Conservation (phyloP, 1,284 basidiomycete genomes). For the Pseudozyma sp. region DNA sequence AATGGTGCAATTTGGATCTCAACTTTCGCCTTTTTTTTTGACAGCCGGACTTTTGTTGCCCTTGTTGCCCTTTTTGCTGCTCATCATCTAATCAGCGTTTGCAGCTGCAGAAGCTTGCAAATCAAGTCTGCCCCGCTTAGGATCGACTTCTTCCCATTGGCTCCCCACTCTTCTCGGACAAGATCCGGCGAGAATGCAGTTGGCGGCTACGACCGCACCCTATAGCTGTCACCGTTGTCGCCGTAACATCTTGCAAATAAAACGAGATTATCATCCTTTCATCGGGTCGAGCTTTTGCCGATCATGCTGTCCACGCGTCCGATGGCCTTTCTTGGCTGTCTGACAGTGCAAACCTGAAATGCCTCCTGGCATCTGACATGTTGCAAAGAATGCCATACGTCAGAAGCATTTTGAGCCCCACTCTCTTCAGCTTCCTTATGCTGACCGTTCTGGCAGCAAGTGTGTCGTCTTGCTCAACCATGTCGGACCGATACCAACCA, state of each 20-base stretch:
- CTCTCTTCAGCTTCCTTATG: slow-evolving; percentile 3
- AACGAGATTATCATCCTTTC: no score
- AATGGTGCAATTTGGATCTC: slow-evolving; percentile 36
- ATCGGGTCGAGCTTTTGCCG: neutral
- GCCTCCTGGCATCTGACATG: slow-evolving; percentile 32
- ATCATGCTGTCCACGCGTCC: neutral
- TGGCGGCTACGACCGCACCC: no score
- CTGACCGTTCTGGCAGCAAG: neutral
- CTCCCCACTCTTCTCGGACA: neutral
- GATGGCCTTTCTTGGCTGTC: slow-evolving; percentile 7
- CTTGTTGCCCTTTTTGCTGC: slow-evolving; percentile 16
- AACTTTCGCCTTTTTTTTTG: slow-evolving; percentile 23
- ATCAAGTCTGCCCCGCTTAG: slow-evolving; percentile 8
- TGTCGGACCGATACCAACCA: no score
- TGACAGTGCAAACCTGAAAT: slow-evolving; percentile 15
- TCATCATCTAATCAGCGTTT: slow-evolving; percentile 37
- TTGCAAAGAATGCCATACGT: slow-evolving; percentile 21
- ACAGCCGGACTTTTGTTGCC: neutral
- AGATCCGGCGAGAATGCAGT: no score
- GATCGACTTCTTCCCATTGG: slow-evolving; percentile 28
- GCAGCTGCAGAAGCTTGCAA: neutral
- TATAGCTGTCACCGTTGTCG: no score
- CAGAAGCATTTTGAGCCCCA: slow-evolving; percentile 8
- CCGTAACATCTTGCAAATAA: no score
- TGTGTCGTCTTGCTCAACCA: no score